Conservation (phyloP, 2,329 filamentous ascomycete species). For the Fusarium pseudonygamai region DNA sequence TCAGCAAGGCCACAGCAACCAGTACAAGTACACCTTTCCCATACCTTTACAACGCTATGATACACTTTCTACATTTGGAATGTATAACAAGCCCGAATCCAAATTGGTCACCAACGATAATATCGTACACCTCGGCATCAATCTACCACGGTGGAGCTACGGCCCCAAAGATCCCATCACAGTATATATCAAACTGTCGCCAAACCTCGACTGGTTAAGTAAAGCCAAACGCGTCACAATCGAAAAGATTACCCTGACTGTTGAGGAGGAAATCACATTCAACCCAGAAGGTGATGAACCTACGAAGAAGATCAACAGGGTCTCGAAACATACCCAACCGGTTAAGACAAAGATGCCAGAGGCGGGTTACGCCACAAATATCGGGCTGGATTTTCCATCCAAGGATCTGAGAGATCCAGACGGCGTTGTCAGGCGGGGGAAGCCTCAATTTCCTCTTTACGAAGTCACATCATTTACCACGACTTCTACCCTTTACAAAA, state of each 20-base stretch:
- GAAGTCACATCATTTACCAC: conserved; percentile 92
- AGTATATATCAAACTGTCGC: conserved; percentile 93
- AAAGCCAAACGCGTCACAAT: conserved; percentile 95
- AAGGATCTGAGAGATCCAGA: conserved; percentile 89
- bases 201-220: conserved; percentile 89
- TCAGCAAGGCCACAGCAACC: conserved; percentile 86
- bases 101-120: conserved; percentile 89
- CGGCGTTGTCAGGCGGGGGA: conserved; percentile 85
- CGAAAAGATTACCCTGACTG: conserved; percentile 89
- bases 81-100: conserved; percentile 97
- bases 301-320: conserved; percentile 85
- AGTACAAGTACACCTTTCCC: conserved; percentile 91
- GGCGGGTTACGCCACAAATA: conserved; percentile 90
- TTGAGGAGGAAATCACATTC: conserved; percentile 98
- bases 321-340: conserved; percentile 83
- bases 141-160: conserved; percentile 94
- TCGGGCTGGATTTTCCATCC: conserved; percentile 89
- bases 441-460: conserved; percentile 89
- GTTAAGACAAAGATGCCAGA: conserved; percentile 89
- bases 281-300: conserved; percentile 98
- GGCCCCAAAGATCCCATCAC: conserved; percentile 94
- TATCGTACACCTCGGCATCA: conserved; percentile 89
- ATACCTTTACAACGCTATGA: conserved; percentile 94
- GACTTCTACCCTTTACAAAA: conserved; percentile 93
- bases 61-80: conserved; percentile 96